A percentile compares a stretch with the other conserved stretches of the same genome.
These are phyloP conservation scores for Vanrija humicola DNA, from an alignment of 1,284 basidiomycete species.

Conservation along the genomic window DNA sequence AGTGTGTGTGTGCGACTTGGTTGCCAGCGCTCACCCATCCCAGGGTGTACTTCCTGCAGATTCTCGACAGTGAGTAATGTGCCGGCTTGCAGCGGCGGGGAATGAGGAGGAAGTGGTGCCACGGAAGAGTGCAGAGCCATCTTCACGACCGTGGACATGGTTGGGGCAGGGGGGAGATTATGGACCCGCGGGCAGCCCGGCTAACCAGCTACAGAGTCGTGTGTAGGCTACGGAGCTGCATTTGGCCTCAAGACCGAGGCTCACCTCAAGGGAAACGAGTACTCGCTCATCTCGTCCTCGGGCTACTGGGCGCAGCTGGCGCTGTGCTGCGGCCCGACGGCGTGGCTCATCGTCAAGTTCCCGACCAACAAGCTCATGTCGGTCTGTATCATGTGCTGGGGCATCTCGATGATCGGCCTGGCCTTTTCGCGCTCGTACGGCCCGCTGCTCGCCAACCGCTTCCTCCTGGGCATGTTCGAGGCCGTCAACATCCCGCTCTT, in stretches of 20 bases:
- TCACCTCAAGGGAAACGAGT: constrained; percentile 28
- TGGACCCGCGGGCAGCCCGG: constrained; percentile 2
- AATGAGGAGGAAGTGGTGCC: no score
- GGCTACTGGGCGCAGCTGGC: constrained; percentile 22
- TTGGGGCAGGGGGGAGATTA: background rate
- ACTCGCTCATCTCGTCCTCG: constrained; percentile 23
- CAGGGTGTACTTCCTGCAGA: constrained; percentile 30
- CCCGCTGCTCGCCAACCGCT: constrained; percentile 35
- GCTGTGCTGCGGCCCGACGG: constrained; percentile 35
- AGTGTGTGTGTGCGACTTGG: background rate
- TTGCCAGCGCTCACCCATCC: background rate
- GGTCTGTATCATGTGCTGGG: constrained; percentile 39
- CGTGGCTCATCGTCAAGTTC: constrained; percentile 42
- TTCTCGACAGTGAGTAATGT: constrained; percentile 7
- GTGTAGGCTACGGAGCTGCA: constrained; percentile 22
- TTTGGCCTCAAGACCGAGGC: constrained; percentile 34
- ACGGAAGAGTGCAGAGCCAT: no score
- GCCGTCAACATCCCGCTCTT: constrained; percentile 47
- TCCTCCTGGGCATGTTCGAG: constrained; percentile 48
- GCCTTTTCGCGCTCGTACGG: constrained; percentile 22
- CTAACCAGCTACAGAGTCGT: background rate
- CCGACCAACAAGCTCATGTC: constrained; percentile 40
- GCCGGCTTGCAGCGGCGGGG: no score
- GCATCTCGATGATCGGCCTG: constrained; percentile 23
- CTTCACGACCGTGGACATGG: no score